A percentile compares a stretch with the other conserved stretches of the same genome.
Conservation (phyloP, 495 filamentous ascomycete species). For the Xanthoparmelia taractica region DNA sequence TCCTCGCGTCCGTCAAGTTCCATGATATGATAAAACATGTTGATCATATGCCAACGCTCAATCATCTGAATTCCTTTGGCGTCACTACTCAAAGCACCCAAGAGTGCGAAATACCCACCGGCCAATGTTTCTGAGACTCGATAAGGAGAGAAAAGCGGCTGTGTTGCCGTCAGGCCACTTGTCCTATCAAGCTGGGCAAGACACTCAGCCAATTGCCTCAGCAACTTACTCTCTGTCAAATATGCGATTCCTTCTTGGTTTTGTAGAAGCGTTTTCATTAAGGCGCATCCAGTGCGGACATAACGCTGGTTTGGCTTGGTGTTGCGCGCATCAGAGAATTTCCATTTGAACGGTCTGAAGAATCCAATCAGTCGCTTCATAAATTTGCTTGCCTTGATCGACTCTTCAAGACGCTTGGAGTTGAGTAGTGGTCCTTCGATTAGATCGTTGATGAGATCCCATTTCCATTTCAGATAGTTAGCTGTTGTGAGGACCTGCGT, state of each 20-base stretch:
- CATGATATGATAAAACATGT: conserved; percentile 98
- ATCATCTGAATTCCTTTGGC: conserved; percentile 78
- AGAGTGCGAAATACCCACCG: conserved; percentile 86
- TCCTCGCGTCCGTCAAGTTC: conserved; percentile 86
- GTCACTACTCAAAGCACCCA: conserved; percentile 78
- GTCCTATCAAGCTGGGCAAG: conserved; percentile 86
- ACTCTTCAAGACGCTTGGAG: conserved; percentile 85
- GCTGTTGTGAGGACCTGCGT: conserved; percentile 76
- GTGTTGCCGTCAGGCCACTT: conserved; percentile 80
- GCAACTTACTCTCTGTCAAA: conserved; percentile 81
- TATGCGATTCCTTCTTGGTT: conserved; percentile 76
- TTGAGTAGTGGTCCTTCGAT: conserved; percentile 93
- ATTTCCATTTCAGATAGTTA: conserved; percentile 92
- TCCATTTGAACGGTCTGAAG: conserved; percentile 92
- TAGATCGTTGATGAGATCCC: conserved; percentile 81
- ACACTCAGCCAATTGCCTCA: conserved; percentile 90
- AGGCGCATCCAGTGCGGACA: conserved; percentile 75
- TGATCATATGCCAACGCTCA: conserved; percentile 93
- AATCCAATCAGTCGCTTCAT: conserved; percentile 91
- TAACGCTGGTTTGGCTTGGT: conserved; percentile 92
- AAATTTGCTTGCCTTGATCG: conserved; percentile 90
- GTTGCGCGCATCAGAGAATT: conserved; percentile 78
- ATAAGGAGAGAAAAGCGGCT: conserved; percentile 78
- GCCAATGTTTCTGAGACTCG: conserved; percentile 77
- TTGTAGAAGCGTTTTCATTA: conserved; percentile 79